phyloP scores from a whole-genome alignment of 2,329 filamentous ascomycete genomes.

The Paramyrothecium roridum region DNA sequence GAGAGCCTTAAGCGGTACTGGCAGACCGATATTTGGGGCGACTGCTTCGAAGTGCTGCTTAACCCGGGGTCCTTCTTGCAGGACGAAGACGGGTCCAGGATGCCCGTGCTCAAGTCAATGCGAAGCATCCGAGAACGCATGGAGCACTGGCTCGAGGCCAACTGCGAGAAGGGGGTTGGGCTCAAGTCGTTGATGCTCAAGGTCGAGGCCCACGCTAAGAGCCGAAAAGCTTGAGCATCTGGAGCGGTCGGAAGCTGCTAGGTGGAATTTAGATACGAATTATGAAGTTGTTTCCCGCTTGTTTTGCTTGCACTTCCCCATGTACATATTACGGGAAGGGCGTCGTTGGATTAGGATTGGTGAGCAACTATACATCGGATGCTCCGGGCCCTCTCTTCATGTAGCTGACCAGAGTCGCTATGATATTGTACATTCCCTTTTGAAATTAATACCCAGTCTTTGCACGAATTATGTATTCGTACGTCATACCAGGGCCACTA shows the following conservation, averaged over 20 bases:
- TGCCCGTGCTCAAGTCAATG: conserved; percentile 75
- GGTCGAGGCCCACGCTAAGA: conserved; percentile 49
- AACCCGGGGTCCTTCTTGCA: conserved; percentile 72
- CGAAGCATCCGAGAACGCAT: conserved; percentile 68
- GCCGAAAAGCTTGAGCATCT: conserved; percentile 21
- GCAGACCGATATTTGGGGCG: conserved; percentile 87
- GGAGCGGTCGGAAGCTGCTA: too few relatives aligned
- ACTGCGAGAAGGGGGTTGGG: conserved; percentile 76
- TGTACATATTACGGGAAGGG: not conserved
- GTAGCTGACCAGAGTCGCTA: too few relatives aligned
- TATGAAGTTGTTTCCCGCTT: not conserved
- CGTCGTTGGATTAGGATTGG: not conserved
- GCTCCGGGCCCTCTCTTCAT: too few relatives aligned
- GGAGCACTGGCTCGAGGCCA: conserved; percentile 77
- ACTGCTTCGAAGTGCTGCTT: conserved; percentile 79
- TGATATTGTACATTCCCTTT: not conserved
- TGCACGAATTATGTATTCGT: not conserved
- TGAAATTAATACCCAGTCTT: conserved; percentile 4
- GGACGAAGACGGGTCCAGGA: conserved; percentile 59
- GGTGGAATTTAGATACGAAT: not conserved
- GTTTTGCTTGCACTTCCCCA: not conserved
- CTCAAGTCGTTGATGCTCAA: conserved; percentile 68
- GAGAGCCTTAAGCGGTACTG: conserved; percentile 92
- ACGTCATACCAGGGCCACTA: not conserved
- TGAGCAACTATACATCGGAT: not conserved